Evolutionary conservation across 2,329 filamentous ascomycete species (phyloP).

Genomic region (Trichoderma sp.): DNA sequence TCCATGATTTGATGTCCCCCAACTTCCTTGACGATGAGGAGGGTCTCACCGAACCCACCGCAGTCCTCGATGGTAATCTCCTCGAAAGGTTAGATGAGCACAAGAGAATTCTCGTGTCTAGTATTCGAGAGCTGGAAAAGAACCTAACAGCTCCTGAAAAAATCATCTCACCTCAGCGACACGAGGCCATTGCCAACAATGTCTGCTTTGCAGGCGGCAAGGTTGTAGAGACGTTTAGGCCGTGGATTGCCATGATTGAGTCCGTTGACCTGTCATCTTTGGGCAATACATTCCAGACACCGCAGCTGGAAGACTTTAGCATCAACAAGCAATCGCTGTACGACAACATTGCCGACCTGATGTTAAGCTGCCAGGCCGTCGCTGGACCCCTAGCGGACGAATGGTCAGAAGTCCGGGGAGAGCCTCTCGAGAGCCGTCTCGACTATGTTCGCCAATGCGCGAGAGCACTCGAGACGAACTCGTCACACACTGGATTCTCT

Average conservation of each 20-base stretch:
- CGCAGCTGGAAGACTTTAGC: slow-evolving; percentile 82
- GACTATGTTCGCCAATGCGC: slow-evolving; percentile 75
- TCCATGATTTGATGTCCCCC: slow-evolving; percentile 70
- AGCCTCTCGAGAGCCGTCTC: slow-evolving; percentile 82
- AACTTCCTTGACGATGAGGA: slow-evolving; percentile 87
- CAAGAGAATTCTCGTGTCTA: slow-evolving; percentile 79
- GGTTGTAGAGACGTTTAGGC: slow-evolving; percentile 83
- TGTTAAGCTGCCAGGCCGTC: slow-evolving; percentile 86
- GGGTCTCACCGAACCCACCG: slow-evolving; percentile 65
- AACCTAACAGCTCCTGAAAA: slow-evolving; percentile 75
- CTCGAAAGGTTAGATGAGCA: slow-evolving; percentile 83
- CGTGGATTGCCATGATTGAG: slow-evolving; percentile 86
- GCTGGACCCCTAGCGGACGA: slow-evolving; percentile 89
- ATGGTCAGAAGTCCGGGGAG: slow-evolving; percentile 89
- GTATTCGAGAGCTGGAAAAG: slow-evolving; percentile 84
- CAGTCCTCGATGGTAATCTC: slow-evolving; percentile 70
- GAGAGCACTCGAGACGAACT: slow-evolving; percentile 78
- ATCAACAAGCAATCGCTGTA: slow-evolving; percentile 91
- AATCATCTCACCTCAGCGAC: slow-evolving; percentile 72
- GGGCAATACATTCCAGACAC: slow-evolving; percentile 74
- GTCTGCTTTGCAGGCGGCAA: slow-evolving; percentile 75
- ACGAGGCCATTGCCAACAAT: slow-evolving; percentile 76
- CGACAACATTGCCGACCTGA: slow-evolving; percentile 85
- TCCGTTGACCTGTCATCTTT: slow-evolving; percentile 84
- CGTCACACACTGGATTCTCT: slow-evolving; percentile 83